Evolutionary conservation across 2,329 filamentous ascomycete genomes (phyloP).

Genomic region (Malbranchea cinnamomea): DNA sequence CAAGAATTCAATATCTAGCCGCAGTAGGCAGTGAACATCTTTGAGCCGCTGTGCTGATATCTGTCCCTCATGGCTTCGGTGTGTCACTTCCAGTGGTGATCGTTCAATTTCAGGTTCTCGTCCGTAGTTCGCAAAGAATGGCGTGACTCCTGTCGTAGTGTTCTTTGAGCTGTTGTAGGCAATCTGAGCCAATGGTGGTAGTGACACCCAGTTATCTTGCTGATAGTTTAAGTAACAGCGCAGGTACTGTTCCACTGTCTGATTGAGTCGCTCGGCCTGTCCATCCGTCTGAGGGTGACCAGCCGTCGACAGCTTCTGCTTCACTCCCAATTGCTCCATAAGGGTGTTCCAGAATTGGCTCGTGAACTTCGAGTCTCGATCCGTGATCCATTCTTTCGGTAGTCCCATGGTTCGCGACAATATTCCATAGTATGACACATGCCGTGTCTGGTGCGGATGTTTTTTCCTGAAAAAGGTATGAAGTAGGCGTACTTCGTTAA

Average conservation of each 20-base stretch:
- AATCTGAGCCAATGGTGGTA: not conserved
- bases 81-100: too few relatives aligned
- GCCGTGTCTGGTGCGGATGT: too few relatives aligned
- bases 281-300: conserved; percentile 8
- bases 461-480: too few relatives aligned
- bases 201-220: not conserved
- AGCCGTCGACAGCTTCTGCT: conserved; percentile 14
- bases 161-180: conserved; percentile 1
- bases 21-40: too few relatives aligned
- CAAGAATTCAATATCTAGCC: not conserved
- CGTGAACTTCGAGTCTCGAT: conserved; percentile 4
- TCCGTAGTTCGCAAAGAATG: conserved; percentile 1
- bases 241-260: conserved; percentile 3
- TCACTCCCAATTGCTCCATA: not conserved
- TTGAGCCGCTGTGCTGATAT: too few relatives aligned
- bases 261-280: conserved; percentile 3
- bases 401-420: too few relatives aligned
- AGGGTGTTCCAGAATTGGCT: conserved; percentile 2
- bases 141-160: not conserved
- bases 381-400: too few relatives aligned
- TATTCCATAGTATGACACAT: too few relatives aligned
- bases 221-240: not conserved
- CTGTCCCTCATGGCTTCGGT: too few relatives aligned
- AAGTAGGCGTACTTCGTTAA: not conserved
- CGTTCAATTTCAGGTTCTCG: not conserved